Conservation (phyloP, 768 basidiomycete species). For the Tylopilus balloui region DNA sequence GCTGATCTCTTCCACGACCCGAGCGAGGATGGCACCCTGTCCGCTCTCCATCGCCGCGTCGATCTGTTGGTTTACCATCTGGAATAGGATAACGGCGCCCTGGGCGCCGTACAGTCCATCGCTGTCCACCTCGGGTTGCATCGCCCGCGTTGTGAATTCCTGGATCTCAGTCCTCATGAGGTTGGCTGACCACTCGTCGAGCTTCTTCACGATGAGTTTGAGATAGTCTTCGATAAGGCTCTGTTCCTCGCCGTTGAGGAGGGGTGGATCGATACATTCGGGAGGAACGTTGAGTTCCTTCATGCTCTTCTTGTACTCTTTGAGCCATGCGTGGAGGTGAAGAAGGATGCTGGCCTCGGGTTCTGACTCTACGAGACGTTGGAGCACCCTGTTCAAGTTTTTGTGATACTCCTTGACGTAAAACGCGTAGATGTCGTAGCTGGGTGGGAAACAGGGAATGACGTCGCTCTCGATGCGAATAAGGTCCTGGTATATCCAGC, state of each 20-base stretch:
- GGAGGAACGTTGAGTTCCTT: conserved; percentile 83
- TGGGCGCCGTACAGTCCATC: conserved; percentile 90
- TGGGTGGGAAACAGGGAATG: conserved; percentile 85
- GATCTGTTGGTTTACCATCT: conserved; percentile 96
- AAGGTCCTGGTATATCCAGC: conserved; percentile 94
- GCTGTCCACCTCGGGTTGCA: conserved; percentile 84
- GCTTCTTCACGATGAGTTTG: conserved; percentile 85
- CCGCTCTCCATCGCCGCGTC: conserved; percentile 94
- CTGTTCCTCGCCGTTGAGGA: conserved; percentile 95
- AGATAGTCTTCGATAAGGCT: conserved; percentile 93
- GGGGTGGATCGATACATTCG: conserved; percentile 79
- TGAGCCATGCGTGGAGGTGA: conserved; percentile 87
- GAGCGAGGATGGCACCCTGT: conserved; percentile 88
- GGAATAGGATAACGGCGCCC: conserved; percentile 92
- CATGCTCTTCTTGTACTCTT: conserved; percentile 94
- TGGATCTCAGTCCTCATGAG: conserved; percentile 86
- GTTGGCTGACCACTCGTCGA: conserved; percentile 95
- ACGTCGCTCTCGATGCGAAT: conserved; percentile 89
- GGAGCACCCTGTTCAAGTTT: conserved; percentile 69
- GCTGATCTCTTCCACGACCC: conserved; percentile 83
- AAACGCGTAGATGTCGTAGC: conserved; percentile 83
- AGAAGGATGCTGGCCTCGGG: conserved; percentile 89
- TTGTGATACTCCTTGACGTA: conserved; percentile 90
- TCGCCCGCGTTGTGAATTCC: conserved; percentile 77
- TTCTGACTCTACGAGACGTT: conserved; percentile 61